phyloP scores from a whole-genome alignment of 345 rosid species.

The Gossypium herbaceum region DNA sequence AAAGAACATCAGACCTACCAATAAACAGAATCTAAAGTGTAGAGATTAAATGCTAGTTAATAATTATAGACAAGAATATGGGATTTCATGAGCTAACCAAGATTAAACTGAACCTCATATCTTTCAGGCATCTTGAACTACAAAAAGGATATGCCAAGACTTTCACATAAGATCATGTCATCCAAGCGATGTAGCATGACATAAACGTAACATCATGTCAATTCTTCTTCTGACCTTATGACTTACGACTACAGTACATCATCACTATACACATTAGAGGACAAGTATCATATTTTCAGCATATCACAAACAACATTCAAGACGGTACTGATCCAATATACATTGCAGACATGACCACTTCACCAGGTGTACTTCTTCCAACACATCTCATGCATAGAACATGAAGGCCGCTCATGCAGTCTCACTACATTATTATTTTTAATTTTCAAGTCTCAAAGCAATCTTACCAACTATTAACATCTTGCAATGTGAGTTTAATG shows the following conservation, averaged over 20 bases:
- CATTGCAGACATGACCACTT: slow-evolving; percentile 29
- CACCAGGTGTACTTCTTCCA: slow-evolving; percentile 32
- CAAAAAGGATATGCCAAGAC: slow-evolving; percentile 5
- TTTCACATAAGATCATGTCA: slow-evolving; percentile 8
- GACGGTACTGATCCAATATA: slow-evolving; percentile 15
- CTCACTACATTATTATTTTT: slow-evolving; percentile 55
- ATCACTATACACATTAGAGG: not conserved
- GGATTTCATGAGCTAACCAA: not conserved
- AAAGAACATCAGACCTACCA: not conserved
- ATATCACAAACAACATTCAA: slow-evolving; percentile 8
- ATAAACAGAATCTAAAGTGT: not conserved
- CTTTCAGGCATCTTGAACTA: slow-evolving; percentile 10
- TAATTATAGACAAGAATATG: not conserved
- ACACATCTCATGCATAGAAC: slow-evolving; percentile 37
- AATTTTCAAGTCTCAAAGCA: slow-evolving; percentile 67
- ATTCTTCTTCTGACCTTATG: not conserved
- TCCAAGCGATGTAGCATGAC: slow-evolving; percentile 3
- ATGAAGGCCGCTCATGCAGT: slow-evolving; percentile 37
- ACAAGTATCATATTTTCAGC: slow-evolving; percentile 11
- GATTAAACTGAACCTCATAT: not conserved
- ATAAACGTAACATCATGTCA: not conserved
- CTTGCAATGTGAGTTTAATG: slow-evolving; percentile 72
- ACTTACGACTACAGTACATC: not conserved
- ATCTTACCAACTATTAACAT: slow-evolving; percentile 93
- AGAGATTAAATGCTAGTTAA: not conserved